Conservation (phyloP, 2,329 filamentous ascomycete genomes). For the Ophiostoma ips region DNA sequence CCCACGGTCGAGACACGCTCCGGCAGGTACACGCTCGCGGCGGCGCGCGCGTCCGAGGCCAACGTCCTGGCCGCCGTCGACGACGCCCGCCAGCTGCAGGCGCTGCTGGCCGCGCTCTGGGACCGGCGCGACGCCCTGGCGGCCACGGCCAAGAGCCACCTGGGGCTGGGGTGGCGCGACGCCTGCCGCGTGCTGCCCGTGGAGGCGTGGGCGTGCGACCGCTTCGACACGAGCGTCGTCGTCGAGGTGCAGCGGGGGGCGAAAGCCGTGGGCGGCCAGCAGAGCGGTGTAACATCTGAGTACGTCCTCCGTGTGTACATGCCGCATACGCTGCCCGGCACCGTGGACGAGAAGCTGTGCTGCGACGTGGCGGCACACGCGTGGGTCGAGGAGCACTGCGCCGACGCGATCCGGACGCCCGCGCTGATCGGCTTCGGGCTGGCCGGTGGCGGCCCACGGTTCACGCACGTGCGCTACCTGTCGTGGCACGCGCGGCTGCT, state of each 20-base stretch:
- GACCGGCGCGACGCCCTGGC: background rate
- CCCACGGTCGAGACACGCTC: background rate
- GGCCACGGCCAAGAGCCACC: background rate
- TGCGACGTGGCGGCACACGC: slow-evolving; percentile 25
- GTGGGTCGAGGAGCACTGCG: slow-evolving; percentile 25
- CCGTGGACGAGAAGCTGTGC: slow-evolving; percentile 26
- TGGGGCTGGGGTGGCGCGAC: background rate
- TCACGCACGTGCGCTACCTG: slow-evolving; percentile 3
- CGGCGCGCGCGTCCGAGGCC: background rate
- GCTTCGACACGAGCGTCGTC: background rate
- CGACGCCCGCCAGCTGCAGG: background rate
- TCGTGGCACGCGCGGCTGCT: slow-evolving; percentile 1
- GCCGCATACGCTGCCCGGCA: slow-evolving; percentile 23
- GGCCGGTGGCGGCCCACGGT: background rate
- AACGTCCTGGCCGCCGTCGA: background rate
- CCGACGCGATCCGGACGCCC: slow-evolving; percentile 22
- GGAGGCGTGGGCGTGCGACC: background rate
- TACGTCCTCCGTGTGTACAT: slow-evolving; percentile 7
- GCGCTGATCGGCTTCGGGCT: slow-evolving; percentile 14
- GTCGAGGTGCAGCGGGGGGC: slow-evolving; percentile 1
- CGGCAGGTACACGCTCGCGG: background rate
- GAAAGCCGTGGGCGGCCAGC: background rate
- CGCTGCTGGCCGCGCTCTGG: slow-evolving; percentile 1
- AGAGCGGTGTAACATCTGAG: background rate
- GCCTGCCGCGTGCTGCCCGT: background rate